Evolutionary conservation across 176 grass and related monocot genomes (phyloP).

Genomic region (Canna indica): DNA sequence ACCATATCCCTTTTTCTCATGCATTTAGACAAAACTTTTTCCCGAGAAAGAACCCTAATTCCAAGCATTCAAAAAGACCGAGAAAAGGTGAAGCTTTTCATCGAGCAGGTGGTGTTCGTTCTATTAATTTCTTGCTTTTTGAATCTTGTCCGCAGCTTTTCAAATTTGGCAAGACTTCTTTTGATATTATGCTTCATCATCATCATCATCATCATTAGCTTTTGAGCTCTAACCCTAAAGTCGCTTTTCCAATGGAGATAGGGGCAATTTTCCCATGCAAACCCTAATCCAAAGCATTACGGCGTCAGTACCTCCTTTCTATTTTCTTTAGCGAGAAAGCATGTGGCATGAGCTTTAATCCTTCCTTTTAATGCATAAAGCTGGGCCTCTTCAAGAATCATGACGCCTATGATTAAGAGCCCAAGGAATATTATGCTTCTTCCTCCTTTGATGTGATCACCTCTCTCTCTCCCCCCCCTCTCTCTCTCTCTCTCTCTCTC

Average conservation of each 20-base stretch:
- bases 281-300: constrained; percentile 2
- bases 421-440: neutral
- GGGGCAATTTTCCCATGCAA: neutral
- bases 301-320: constrained; percentile 8
- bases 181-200: neutral
- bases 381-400: neutral
- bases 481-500: neutral
- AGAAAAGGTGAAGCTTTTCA: neutral
- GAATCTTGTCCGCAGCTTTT: neutral
- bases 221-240: constrained; percentile 1
- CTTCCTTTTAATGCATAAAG: constrained; percentile 5
- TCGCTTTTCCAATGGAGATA: neutral
- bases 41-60: neutral
- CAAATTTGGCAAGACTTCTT: neutral
- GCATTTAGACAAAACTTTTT: neutral
- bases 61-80: neutral
- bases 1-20: too few relatives aligned
- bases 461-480: neutral
- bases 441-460: neutral
- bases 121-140: neutral
- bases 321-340: constrained; percentile 1
- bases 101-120: neutral
- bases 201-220: constrained; percentile 1
- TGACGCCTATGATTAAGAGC: constrained; percentile 10
- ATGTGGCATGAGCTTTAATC: constrained; percentile 1